phyloP scores from a whole-genome alignment of 179 eudicot genomes.

The Silene coronaria region DNA sequence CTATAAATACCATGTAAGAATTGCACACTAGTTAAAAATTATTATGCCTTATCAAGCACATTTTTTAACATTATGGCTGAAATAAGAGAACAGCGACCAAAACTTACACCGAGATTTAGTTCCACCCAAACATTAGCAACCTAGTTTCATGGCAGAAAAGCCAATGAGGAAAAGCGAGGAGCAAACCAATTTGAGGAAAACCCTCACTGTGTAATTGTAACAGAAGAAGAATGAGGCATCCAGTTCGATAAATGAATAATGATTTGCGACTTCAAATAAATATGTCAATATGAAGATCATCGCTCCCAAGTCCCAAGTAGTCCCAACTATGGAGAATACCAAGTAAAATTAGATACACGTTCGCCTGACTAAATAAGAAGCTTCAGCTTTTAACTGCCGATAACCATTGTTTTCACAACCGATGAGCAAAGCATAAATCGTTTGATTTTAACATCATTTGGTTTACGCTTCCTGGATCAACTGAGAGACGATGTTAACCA shows the following conservation, averaged over 20 bases:
- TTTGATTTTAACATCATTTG: not conserved
- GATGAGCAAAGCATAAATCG: not conserved
- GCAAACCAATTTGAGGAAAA: too few species aligned
- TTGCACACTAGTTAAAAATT: too few species aligned
- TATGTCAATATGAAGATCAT: not conserved
- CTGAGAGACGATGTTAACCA: constrained; percentile 53
- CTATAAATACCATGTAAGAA: too few species aligned
- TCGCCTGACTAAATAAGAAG: not conserved
- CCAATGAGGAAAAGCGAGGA: too few species aligned
- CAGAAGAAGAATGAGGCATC: not conserved
- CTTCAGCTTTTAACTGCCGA: not conserved
- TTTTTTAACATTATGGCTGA: too few species aligned
- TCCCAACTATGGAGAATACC: too few species aligned
- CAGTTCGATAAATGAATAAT: not conserved
- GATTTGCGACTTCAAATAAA: not conserved
- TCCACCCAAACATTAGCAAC: too few species aligned
- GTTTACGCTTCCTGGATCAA: constrained; percentile 36
- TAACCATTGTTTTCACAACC: not conserved
- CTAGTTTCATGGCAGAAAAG: too few species aligned
- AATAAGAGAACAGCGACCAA: too few species aligned
- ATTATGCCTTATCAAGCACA: too few species aligned
- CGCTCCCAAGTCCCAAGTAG: not conserved
- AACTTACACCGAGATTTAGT: too few species aligned
- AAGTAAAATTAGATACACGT: not conserved
- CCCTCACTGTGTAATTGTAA: not conserved